A percentile compares a stretch with the other conserved stretches of the same genome.
These are phyloP conservation scores for Pleodorina starrii DNA, from an alignment of 139 green algal genomes.

Conservation along the genomic window DNA sequence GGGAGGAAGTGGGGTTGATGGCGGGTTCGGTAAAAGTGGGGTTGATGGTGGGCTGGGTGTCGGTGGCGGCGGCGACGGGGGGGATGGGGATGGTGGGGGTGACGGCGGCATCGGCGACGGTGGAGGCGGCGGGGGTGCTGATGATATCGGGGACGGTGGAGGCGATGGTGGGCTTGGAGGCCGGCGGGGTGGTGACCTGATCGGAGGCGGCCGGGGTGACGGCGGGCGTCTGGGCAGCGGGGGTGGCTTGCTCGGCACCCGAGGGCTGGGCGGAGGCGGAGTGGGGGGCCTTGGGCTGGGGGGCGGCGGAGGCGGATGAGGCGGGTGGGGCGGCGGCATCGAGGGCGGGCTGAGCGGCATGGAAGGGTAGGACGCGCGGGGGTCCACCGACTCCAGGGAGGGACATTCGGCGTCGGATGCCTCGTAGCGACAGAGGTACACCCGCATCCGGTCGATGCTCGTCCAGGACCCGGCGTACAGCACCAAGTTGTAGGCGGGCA, in stretches of 20 bases:
- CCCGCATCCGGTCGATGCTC: background rate
- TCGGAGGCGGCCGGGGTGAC: too few relatives aligned
- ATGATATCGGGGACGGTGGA: background rate
- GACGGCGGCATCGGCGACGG: too few relatives aligned
- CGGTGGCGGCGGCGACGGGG: background rate
- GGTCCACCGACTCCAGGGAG: background rate
- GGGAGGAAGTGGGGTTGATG: background rate
- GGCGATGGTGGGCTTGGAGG: background rate
- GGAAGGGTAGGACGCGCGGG: background rate
- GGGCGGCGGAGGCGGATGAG: background rate
- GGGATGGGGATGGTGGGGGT: background rate
- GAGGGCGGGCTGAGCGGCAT: background rate
- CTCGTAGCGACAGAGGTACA: constrained; percentile 22
- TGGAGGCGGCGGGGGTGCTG: background rate
- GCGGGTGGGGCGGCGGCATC: too few relatives aligned
- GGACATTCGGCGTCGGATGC: background rate
- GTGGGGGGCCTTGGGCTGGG: background rate
- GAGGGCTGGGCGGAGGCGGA: background rate
- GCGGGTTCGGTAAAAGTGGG: background rate
- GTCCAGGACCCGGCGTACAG: constrained; percentile 9
- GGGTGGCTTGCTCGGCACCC: background rate
- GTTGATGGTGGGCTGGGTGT: background rate
- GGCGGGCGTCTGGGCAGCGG: background rate
- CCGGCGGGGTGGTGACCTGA: too few relatives aligned
- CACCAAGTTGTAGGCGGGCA: background rate